A percentile compares a stretch with the other conserved stretches of the same genome.
Conservation (phyloP, 2,329 filamentous ascomycete genomes). For the Massarina eburnea region DNA sequence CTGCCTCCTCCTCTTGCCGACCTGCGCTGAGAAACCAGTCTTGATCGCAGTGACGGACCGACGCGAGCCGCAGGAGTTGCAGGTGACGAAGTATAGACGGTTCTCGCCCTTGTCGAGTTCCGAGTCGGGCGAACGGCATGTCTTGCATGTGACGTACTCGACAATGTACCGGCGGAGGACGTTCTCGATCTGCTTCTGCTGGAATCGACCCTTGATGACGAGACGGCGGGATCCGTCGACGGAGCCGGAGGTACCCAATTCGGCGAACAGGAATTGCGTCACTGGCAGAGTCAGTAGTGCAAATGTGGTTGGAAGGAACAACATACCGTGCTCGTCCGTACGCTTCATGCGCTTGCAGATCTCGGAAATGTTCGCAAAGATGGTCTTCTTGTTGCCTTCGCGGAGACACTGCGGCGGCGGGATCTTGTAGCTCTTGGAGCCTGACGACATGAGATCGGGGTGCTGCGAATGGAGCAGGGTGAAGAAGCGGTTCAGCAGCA, state of each 20-base stretch:
- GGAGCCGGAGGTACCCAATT: slow-evolving; percentile 95
- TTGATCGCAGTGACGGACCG: slow-evolving; percentile 97
- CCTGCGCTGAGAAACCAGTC: slow-evolving; percentile 99
- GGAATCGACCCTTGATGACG: slow-evolving; percentile 99
- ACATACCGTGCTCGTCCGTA: slow-evolving; percentile 76
- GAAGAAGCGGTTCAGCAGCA: slow-evolving; percentile 92
- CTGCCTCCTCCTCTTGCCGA: slow-evolving; percentile 97
- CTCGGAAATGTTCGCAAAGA: slow-evolving; percentile 98
- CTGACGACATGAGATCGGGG: slow-evolving; percentile 87
- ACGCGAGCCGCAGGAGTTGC: slow-evolving; percentile 69
- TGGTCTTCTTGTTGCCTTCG: slow-evolving; percentile 98
- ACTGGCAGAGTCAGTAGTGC: slow-evolving; percentile 49
- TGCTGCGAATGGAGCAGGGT: slow-evolving; percentile 92
- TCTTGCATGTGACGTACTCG: slow-evolving; percentile 99
- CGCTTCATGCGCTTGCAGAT: slow-evolving; percentile 99
- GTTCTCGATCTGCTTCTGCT: slow-evolving; percentile 99
- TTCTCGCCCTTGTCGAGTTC: slow-evolving; percentile 96
- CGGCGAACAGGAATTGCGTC: slow-evolving; percentile 94
- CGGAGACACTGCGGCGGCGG: slow-evolving; percentile 96
- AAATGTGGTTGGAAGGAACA: not conserved
- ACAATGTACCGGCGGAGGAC: slow-evolving; percentile 94
- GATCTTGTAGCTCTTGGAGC: slow-evolving; percentile 97
- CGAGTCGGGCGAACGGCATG: slow-evolving; percentile 59
- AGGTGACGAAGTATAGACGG: slow-evolving; percentile 97
- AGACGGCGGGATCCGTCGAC: slow-evolving; percentile 90